These are phyloP conservation scores for Fusarium acutatum DNA, from an alignment of 2,329 filamentous ascomycete species.

Conservation along the genomic window DNA sequence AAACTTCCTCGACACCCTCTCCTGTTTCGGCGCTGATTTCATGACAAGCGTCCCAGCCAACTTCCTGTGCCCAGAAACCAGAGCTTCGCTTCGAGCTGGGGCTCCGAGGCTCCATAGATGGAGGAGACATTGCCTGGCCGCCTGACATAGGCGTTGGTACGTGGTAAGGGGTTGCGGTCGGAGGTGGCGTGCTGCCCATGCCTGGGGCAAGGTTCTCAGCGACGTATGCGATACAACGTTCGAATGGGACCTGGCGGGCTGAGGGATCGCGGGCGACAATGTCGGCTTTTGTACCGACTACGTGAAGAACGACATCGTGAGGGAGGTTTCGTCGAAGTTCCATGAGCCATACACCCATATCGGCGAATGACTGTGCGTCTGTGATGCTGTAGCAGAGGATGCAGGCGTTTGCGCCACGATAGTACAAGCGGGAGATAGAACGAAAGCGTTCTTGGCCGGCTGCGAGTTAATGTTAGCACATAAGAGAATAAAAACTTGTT, in stretches of 20 bases:
- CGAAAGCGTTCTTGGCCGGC: constrained; percentile 95
- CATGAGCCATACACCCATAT: constrained; percentile 91
- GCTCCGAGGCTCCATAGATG: constrained; percentile 62
- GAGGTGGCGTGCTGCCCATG: constrained; percentile 71
- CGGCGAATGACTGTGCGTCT: constrained; percentile 81
- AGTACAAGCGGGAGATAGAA: constrained; percentile 94
- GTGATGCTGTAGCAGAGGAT: constrained; percentile 96
- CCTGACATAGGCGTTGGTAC: constrained; percentile 35
- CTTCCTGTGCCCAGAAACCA: constrained; percentile 90
- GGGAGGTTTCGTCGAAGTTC: constrained; percentile 84
- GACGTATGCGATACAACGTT: constrained; percentile 94
- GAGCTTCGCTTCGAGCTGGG: constrained; percentile 73
- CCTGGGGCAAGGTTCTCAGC: constrained; percentile 87
- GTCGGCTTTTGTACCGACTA: constrained; percentile 95
- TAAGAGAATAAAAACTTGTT: not conserved
- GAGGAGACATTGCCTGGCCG: constrained; percentile 25
- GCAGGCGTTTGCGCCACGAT: constrained; percentile 92
- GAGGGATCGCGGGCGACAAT: constrained; percentile 86
- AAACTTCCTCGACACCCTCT: constrained; percentile 96
- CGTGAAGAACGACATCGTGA: constrained; percentile 83
- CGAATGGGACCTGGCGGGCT: constrained; percentile 86
- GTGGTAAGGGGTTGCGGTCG: constrained; percentile 61
- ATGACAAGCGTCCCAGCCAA: constrained; percentile 96
- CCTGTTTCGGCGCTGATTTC: constrained; percentile 95
- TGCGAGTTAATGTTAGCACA: constrained; percentile 37